Evolutionary conservation across 768 basidiomycete genomes (phyloP).

Genomic region (Pleurotus platypus): DNA sequence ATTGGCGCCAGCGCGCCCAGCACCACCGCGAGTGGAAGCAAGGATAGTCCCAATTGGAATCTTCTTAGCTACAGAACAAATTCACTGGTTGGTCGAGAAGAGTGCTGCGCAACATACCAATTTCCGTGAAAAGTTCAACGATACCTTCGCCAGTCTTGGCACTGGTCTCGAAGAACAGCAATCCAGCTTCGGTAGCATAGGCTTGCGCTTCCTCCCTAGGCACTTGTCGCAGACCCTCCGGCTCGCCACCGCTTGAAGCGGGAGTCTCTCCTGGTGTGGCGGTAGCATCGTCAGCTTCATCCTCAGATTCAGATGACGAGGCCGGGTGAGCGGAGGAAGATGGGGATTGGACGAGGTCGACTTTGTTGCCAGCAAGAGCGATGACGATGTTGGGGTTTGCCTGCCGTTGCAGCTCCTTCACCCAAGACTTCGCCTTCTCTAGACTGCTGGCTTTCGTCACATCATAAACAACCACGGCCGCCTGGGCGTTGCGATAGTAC

Average conservation of each 20-base stretch:
- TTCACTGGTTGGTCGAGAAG: slow-evolving; percentile 6
- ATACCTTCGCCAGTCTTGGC: slow-evolving; percentile 97
- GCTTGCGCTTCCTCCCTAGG: slow-evolving; percentile 93
- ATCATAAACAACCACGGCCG: slow-evolving; percentile 98
- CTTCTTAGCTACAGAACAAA: slow-evolving; percentile 44
- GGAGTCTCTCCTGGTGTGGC: slow-evolving; percentile 76
- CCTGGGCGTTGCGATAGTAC: slow-evolving; percentile 98
- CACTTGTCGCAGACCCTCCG: slow-evolving; percentile 83
- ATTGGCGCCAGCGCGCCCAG: slow-evolving; percentile 57
- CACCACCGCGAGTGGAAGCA: slow-evolving; percentile 71
- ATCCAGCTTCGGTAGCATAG: slow-evolving; percentile 91
- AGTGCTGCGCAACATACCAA: slow-evolving; percentile 54
- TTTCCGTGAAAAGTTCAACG: slow-evolving; percentile 96
- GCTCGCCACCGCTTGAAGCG: slow-evolving; percentile 45
- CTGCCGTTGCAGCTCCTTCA: slow-evolving; percentile 97
- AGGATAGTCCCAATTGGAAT: slow-evolving; percentile 89
- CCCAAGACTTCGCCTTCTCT: slow-evolving; percentile 99
- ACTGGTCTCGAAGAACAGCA: slow-evolving; percentile 96
- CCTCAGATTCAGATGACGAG: slow-evolving; percentile 68
- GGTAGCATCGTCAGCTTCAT: slow-evolving; percentile 91
- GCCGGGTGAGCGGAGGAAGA: slow-evolving; percentile 44
- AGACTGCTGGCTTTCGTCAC: slow-evolving; percentile 93
- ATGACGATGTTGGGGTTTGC: slow-evolving; percentile 99
- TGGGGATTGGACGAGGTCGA: slow-evolving; percentile 80
- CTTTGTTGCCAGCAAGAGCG: slow-evolving; percentile 96